Evolutionary conservation across 805 yeast species (phyloP).

Genomic region (Tetrapisispora namnaoensis): DNA sequence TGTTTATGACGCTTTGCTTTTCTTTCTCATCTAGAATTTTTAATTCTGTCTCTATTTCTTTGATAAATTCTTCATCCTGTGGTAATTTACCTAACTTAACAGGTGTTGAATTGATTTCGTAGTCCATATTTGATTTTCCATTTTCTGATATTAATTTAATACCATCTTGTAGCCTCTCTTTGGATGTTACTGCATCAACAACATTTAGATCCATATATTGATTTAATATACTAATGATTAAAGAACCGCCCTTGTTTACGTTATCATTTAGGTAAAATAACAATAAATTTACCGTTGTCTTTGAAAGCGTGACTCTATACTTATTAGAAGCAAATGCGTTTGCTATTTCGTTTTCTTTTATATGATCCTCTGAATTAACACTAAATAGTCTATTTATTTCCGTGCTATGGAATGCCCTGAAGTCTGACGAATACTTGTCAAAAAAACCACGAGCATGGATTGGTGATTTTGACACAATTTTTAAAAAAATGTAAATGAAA

Average conservation of each 20-base stretch:
- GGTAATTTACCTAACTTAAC: conserved; percentile 81
- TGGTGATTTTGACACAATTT: conserved; percentile 57
- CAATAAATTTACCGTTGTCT: conserved; percentile 75
- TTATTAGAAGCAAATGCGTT: conserved; percentile 62
- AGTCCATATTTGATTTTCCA: conserved; percentile 24
- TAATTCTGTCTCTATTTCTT: conserved; percentile 77
- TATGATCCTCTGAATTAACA: conserved; percentile 68
- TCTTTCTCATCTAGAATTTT: conserved; percentile 66
- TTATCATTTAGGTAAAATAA: conserved; percentile 84
- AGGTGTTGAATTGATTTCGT: conserved; percentile 30
- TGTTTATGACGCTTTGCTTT: conserved; percentile 27
- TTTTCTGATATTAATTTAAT: conserved; percentile 16
- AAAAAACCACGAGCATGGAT: conserved; percentile 64
- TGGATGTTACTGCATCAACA: conserved; percentile 29
- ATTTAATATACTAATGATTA: conserved; percentile 76
- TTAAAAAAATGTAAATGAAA: conserved; percentile 82
- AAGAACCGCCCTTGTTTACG: conserved; percentile 84
- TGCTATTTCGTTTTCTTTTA: conserved; percentile 75
- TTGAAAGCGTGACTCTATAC: conserved; percentile 66
- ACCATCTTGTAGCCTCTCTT: conserved; percentile 27
- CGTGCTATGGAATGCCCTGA: conserved; percentile 60
- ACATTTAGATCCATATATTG: conserved; percentile 55
- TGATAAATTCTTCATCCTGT: conserved; percentile 70
- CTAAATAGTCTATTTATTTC: conserved; percentile 68
- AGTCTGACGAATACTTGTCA: conserved; percentile 65